Percentiles rank a stretch among this genome's conserved stretches.
Conservation (phyloP, 495 filamentous ascomycete genomes). For the Endocarpon pusillum region DNA sequence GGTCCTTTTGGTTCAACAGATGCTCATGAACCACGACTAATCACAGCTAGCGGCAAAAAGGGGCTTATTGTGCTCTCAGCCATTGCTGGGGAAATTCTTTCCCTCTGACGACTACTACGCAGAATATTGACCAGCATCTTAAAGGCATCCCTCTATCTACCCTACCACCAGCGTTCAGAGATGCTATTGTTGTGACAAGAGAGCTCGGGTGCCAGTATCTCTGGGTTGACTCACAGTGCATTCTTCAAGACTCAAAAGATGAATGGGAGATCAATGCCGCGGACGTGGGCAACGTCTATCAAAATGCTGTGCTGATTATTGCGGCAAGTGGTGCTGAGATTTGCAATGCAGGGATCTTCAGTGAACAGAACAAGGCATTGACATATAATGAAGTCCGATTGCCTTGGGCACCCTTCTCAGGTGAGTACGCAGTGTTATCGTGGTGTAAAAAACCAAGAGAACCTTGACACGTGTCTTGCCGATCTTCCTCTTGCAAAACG, state of each 20-base stretch:
- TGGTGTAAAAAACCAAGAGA: neutral
- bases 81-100: slow-evolving; percentile 3
- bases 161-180: slow-evolving; percentile 9
- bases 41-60: too few relatives aligned
- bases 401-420: neutral
- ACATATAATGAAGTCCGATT: too few relatives aligned
- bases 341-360: neutral
- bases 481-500: neutral
- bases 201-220: slow-evolving; percentile 10
- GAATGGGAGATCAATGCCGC: slow-evolving; percentile 11
- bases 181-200: slow-evolving; percentile 9
- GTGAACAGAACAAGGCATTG: neutral
- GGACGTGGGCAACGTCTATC: slow-evolving; percentile 11
- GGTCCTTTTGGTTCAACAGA: too few relatives aligned
- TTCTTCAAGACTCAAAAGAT: slow-evolving; percentile 13
- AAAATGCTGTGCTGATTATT: slow-evolving; percentile 9
- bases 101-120: neutral
- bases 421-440: neutral
- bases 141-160: neutral
- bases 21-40: too few relatives aligned
- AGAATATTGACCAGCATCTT: neutral
- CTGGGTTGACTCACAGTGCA: slow-evolving; percentile 17
- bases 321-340: slow-evolving; percentile 5
- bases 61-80: slow-evolving; percentile 3
- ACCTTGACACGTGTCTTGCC: neutral